Evolutionary conservation across 2,329 filamentous ascomycete genomes (phyloP).

Genomic region (Endocalyx cinctus): DNA sequence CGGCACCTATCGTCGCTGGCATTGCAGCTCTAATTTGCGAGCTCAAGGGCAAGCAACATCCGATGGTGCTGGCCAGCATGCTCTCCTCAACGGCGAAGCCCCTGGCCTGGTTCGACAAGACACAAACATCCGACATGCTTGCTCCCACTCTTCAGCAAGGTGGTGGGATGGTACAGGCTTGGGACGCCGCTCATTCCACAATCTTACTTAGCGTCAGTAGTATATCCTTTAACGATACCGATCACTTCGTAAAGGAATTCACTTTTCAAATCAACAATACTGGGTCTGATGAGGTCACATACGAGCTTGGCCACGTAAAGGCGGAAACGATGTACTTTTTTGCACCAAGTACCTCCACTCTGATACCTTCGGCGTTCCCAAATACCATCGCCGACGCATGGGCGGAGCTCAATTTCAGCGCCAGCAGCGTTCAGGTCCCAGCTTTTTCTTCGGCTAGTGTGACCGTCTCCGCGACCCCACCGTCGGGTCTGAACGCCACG

Average conservation of each 20-base stretch:
- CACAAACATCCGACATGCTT: constrained; percentile 4
- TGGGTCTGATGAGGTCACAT: constrained; percentile 30
- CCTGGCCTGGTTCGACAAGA: constrained; percentile 25
- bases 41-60: constrained; percentile 21
- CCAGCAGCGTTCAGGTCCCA: constrained; percentile 5
- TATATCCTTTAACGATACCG: constrained; percentile 41
- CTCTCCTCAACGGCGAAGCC: constrained; percentile 28
- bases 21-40: constrained; percentile 29
- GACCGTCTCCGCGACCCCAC: constrained; percentile 16
- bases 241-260: constrained; percentile 28
- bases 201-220: constrained; percentile 32
- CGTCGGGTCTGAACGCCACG: constrained; percentile 24
- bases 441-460: no score
- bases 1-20: constrained; percentile 40
- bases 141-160: constrained; percentile 38
- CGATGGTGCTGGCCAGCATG: constrained; percentile 18
- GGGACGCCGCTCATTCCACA: constrained; percentile 32
- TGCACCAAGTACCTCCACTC: constrained; percentile 5
- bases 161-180: constrained; percentile 37
- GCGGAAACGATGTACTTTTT: constrained; percentile 36
- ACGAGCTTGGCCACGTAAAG: constrained; percentile 30
- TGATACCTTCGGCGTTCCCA: constrained; percentile 8
- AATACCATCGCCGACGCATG: constrained; percentile 10
- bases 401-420: constrained; percentile 11
- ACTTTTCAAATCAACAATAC: constrained; percentile 36